Evolutionary conservation across 2,329 filamentous ascomycete genomes (phyloP).

Genomic region (Hymenoscyphus repandus): DNA sequence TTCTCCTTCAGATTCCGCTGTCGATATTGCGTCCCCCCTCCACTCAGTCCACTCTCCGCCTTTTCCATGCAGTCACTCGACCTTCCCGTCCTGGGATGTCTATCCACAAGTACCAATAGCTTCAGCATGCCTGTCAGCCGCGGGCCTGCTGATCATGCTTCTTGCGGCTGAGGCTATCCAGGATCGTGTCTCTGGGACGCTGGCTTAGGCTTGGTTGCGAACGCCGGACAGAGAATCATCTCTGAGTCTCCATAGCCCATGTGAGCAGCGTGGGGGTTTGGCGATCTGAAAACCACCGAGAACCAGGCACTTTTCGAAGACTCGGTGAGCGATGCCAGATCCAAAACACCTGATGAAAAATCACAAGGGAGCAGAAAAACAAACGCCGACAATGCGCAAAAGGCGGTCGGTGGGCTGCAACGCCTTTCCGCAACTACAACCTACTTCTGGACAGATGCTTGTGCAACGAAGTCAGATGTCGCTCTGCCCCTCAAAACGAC

Average conservation of each 20-base stretch:
- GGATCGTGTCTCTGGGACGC: conserved; percentile 17
- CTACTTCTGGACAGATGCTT: neutral
- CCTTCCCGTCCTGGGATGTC: conserved; percentile 7
- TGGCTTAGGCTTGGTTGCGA: neutral
- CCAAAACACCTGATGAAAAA: neutral
- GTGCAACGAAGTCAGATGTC: neutral
- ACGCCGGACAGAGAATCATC: too few relatives aligned
- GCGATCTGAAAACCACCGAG: neutral
- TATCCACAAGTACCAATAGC: neutral
- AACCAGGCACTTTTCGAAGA: neutral
- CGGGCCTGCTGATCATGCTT: conserved; percentile 19
- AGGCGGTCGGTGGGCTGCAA: neutral
- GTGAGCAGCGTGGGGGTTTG: conserved; percentile 12
- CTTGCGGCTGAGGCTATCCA: conserved; percentile 14
- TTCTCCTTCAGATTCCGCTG: too few relatives aligned
- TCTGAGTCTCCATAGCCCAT: neutral
- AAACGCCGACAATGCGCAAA: neutral
- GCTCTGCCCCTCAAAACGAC: too few relatives aligned
- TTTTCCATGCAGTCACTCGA: conserved; percentile 6
- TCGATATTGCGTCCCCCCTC: neutral
- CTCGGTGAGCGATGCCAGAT: neutral
- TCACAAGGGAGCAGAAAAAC: neutral
- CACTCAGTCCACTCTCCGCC: neutral
- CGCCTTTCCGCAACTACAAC: neutral
- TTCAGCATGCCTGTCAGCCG: neutral